A percentile compares a stretch with the other conserved stretches of the same genome.
These are phyloP conservation scores for Exophiala alcalophila DNA, from an alignment of 2,329 filamentous ascomycete genomes.

Conservation along the genomic window DNA sequence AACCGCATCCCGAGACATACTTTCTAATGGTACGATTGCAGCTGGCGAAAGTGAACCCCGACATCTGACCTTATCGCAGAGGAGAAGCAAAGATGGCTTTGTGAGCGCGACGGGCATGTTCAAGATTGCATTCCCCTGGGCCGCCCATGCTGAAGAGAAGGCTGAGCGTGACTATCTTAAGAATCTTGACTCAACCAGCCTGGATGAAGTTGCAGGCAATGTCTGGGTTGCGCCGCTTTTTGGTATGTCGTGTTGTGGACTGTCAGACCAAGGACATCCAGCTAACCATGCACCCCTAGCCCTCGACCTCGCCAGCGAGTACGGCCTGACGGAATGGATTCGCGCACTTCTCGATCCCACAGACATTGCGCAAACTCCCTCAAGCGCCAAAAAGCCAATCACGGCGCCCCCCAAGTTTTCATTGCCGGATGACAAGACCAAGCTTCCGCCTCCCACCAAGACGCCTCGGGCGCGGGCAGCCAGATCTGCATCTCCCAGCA, in stretches of 20 bases:
- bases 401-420: conserved; percentile 78
- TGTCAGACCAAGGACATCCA: conserved; percentile 21
- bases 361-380: conserved; percentile 66
- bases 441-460: conserved; percentile 25
- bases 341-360: conserved; percentile 85
- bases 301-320: conserved; percentile 79
- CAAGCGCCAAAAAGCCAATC: conserved; percentile 72
- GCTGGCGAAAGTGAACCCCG: background rate
- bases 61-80: conserved; percentile 38
- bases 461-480: conserved; percentile 48
- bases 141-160: conserved; percentile 57
- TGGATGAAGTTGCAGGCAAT: conserved; percentile 92
- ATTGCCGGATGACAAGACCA: conserved; percentile 47
- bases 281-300: conserved; percentile 53
- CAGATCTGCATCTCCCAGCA: conserved; percentile 58
- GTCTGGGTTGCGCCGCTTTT: conserved; percentile 85
- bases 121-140: conserved; percentile 66
- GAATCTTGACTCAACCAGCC: conserved; percentile 70
- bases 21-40: conserved; percentile 73
- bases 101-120: conserved; percentile 68
- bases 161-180: conserved; percentile 73
- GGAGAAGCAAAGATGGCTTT: conserved; percentile 64
- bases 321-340: conserved; percentile 82
- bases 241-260: conserved; percentile 45
- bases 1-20: conserved; percentile 76